Evolutionary conservation across 169 alveolate genomes (phyloP).

Genomic region (Plasmodium cynomolgi): DNA sequence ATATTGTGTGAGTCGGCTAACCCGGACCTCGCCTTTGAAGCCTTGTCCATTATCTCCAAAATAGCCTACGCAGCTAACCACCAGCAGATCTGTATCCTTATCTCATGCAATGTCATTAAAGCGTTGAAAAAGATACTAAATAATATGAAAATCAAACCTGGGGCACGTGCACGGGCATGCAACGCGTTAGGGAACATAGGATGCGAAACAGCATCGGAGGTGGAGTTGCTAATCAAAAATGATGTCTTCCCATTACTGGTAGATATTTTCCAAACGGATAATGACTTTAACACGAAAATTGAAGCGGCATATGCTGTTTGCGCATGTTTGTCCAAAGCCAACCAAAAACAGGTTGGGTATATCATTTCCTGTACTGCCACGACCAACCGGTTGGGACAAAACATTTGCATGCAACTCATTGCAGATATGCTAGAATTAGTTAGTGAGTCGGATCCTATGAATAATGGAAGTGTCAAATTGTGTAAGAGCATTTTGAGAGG

Average conservation of each 20-base stretch:
- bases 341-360: slow-evolving; percentile 87
- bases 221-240: slow-evolving; percentile 84
- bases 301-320: slow-evolving; percentile 93
- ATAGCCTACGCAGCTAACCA: slow-evolving; percentile 88
- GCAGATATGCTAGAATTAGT: slow-evolving; percentile 89
- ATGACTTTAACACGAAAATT: slow-evolving; percentile 87
- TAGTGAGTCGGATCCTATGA: slow-evolving; percentile 87
- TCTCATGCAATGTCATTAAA: slow-evolving; percentile 82
- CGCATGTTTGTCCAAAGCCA: slow-evolving; percentile 88
- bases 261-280: slow-evolving; percentile 83
- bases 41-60: slow-evolving; percentile 88
- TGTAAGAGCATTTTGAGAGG: slow-evolving; percentile 88
- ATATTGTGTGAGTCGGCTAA: slow-evolving; percentile 73
- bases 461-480: slow-evolving; percentile 88
- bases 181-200: slow-evolving; percentile 90
- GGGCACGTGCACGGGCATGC: slow-evolving; percentile 89
- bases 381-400: slow-evolving; percentile 57
- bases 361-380: slow-evolving; percentile 88
- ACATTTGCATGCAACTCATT: slow-evolving; percentile 82
- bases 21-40: slow-evolving; percentile 86
- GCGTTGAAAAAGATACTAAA: slow-evolving; percentile 85
- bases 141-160: slow-evolving; percentile 84
- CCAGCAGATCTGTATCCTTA: slow-evolving; percentile 82
- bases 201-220: slow-evolving; percentile 88
- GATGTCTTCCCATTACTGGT: slow-evolving; percentile 87